A percentile compares a stretch with the other conserved stretches of the same genome.
Evolutionary conservation across 2,329 filamentous ascomycete species (phyloP).

Genomic region (Cryphonectria naterciae): DNA sequence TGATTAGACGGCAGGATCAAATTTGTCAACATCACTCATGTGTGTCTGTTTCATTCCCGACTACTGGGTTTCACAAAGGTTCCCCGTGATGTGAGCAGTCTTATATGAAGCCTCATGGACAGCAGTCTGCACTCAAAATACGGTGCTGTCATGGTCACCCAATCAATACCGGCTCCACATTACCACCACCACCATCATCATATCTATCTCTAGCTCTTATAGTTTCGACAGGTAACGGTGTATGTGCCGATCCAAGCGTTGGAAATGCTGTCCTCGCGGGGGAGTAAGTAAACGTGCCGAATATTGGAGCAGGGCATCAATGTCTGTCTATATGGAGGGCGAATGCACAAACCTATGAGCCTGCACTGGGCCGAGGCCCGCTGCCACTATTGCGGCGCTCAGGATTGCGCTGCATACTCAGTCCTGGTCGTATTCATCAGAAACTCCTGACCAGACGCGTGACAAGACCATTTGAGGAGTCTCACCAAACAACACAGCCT

Average conservation of each 20-base stretch:
- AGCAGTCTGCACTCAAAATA: no score
- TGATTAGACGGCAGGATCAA: no score
- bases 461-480: neutral
- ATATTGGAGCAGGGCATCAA: neutral
- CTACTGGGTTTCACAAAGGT: no score
- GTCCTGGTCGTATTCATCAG: slow-evolving; percentile 14
- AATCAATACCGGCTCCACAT: neutral
- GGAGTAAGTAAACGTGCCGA: neutral
- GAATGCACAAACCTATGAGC: neutral
- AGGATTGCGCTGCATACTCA: neutral
- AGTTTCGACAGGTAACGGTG: slow-evolving; percentile 16
- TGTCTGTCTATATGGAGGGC: neutral
- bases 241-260: slow-evolving; percentile 14
- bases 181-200: slow-evolving; percentile 17
- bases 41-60: no score
- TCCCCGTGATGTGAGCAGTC: no score
- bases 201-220: slow-evolving; percentile 16
- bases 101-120: no score
- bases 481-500: neutral
- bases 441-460: neutral
- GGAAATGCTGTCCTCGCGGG: slow-evolving; percentile 20
- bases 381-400: neutral
- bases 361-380: neutral
- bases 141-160: neutral
- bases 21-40: no score